Evolutionary conservation across 2,329 filamentous ascomycete species (phyloP), one percentile per base, ranked within the genome.

Genomic region (Lomentospora prolificans): DNA sequence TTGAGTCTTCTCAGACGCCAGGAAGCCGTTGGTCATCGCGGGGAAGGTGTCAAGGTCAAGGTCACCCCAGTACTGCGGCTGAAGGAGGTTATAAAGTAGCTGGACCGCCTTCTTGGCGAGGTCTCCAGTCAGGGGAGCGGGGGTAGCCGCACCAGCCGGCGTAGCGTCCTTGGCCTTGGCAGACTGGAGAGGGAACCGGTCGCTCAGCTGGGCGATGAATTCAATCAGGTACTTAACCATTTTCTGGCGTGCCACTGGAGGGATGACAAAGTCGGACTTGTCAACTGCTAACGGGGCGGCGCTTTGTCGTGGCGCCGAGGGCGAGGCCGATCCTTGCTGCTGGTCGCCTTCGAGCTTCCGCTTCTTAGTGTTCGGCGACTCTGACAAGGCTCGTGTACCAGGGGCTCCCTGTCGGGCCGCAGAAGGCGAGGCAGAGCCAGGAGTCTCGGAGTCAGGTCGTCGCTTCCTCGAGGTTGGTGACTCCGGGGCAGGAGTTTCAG

Each of bases 221-320:
- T 94, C 89, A 28, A 97, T 88, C 30, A 99, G 80, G 65, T 97
- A 99, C 70, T 96, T 96, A 51, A 96, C 80, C 75, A 99, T 86
- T 68, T 90, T 86, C 46, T 85, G 80, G 19, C 91, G 82, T 55
- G 87, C 82, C 1, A 80, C 68, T 0, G 79, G 67, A 7, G 87
- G 81, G 25, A 92, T 84, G 59, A 80, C 76, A 61, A 88, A 91
- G 56, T 90, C 87, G 0, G 73, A 69, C 58, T 77, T 77, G 51
- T 84, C 84, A 25, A 69, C 67, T 6, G 72, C 44, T 1, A 25
- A 19, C 19, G 17, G 44, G 69, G 9, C 74, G 17, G 28, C 10
- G 19, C 8, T 22, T n/a, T 24, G 22, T 17, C 19, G 6, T 12
- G 54, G 19, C 19, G 46, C 30, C 22, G 46, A 41, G 28, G 58